Percentiles rank a stretch among this genome's conserved stretches.
Evolutionary conservation across 1,139 yeast species (phyloP).

Genomic region (Blastobotrys elegans): DNA sequence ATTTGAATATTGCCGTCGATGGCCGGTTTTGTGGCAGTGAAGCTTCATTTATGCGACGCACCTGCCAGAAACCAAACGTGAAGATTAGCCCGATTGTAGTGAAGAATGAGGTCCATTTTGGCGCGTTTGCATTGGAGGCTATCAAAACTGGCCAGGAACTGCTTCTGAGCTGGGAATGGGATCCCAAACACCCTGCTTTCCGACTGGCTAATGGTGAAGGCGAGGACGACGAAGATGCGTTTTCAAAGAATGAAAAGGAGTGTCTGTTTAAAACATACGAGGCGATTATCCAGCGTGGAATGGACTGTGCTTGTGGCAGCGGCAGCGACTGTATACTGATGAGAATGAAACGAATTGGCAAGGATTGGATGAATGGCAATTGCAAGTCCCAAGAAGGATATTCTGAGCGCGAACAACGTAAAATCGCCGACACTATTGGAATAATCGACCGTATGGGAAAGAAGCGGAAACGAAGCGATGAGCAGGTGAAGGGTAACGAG

Average conservation of each 20-base stretch:
- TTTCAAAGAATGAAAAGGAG: conserved; percentile 23
- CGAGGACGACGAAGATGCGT: conserved; percentile 29
- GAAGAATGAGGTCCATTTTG: conserved; percentile 47
- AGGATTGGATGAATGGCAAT: background rate
- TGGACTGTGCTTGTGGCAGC: conserved; percentile 66
- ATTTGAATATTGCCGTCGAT: conserved; percentile 60
- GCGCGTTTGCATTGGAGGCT: conserved; percentile 53
- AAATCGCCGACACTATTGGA: conserved; percentile 28
- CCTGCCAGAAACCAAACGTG: conserved; percentile 70
- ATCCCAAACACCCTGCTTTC: conserved; percentile 64
- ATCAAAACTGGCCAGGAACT: conserved; percentile 63
- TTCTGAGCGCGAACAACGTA: conserved; percentile 29
- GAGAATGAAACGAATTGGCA: conserved; percentile 21
- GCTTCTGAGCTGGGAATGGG: conserved; percentile 88
- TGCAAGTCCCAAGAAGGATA: conserved; percentile 13
- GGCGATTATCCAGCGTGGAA: conserved; percentile 40
- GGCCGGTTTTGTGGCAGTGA: conserved; percentile 75
- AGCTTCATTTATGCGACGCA: conserved; percentile 67
- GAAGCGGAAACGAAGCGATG: background rate
- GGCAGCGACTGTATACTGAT: conserved; percentile 26
- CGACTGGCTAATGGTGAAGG: conserved; percentile 43
- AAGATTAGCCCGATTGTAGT: conserved; percentile 52
- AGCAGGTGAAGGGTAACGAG: background rate
- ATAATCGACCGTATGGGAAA: conserved; percentile 19
- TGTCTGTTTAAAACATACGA: conserved; percentile 24